Evolutionary conservation across 2,329 filamentous ascomycete species (phyloP).

Genomic region (Diaporthe aspalathi): DNA sequence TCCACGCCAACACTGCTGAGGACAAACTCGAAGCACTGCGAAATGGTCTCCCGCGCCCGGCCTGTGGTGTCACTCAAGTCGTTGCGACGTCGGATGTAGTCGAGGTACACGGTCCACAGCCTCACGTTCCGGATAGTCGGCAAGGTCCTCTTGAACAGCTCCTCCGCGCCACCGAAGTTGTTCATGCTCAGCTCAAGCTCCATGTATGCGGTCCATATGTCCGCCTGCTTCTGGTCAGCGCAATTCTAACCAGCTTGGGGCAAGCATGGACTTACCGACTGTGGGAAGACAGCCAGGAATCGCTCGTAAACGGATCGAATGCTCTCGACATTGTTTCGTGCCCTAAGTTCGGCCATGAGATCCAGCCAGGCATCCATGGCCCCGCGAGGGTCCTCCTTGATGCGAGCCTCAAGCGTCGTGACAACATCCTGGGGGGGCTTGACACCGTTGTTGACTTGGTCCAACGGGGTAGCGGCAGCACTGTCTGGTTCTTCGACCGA

Average conservation of each 20-base stretch:
- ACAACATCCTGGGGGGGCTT: conserved; percentile 36
- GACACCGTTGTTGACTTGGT: conserved; percentile 78
- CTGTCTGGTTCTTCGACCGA: conserved; percentile 50
- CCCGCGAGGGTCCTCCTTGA: conserved; percentile 91
- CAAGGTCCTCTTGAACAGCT: conserved; percentile 84
- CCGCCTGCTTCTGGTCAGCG: conserved; percentile 71
- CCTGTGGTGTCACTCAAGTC: conserved; percentile 86
- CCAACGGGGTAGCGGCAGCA: conserved; percentile 49
- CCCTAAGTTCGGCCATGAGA: conserved; percentile 86
- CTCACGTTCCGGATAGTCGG: conserved; percentile 83
- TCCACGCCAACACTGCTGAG: conserved; percentile 86
- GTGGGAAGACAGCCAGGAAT: conserved; percentile 89
- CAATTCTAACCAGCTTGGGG: conserved; percentile 9
- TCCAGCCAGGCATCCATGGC: conserved; percentile 92
- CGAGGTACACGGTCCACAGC: conserved; percentile 92
- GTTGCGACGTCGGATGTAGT: conserved; percentile 93
- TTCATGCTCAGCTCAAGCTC: conserved; percentile 91
- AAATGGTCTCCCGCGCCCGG: conserved; percentile 81
- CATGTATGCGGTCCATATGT: conserved; percentile 90
- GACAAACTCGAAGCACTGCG: conserved; percentile 91
- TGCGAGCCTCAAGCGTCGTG: conserved; percentile 79
- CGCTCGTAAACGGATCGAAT: conserved; percentile 84
- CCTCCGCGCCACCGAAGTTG: conserved; percentile 82
- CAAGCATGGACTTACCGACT: conserved; percentile 76
- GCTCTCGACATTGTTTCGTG: conserved; percentile 84